Evolutionary conservation across 2,329 filamentous ascomycete genomes (phyloP), one percentile per base, ranked within the genome.

Genomic region (Cryphonectria parasitica): DNA sequence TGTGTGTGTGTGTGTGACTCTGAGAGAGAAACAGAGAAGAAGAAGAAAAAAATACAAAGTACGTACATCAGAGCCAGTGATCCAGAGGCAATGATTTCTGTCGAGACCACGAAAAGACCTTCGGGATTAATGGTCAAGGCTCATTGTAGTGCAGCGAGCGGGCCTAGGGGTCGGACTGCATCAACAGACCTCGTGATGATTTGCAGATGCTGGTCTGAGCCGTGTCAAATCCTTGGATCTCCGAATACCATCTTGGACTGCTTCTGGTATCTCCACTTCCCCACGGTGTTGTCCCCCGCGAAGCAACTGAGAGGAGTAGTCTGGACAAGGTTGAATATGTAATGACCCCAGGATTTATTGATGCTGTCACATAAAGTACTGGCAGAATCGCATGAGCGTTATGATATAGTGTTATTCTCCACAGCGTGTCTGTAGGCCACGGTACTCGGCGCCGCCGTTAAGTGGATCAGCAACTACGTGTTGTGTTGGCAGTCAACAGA

Each of bases 251-350:
- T 70, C 68, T 39, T 64, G 70, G 64, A 41, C 52, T 67, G 58
- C 64, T 65, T 34, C 56, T 31, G 52, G 17, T 41, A 31, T 64
- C 58, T 66, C 63, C 67, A 69, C 70, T 69, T 68, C 66, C 69
- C 66, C 66, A 62, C 54, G 61, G 34, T 31, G 34, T 34, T 28
- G 39, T 43, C 11, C 36, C n/a, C 61, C 36, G 22, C 36, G 36
- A 41, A 43, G 58, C 31, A 62, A 5, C 36, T 39, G n/a, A 36
- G 61, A 64, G 61, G 61, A 64, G 60, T 13, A 49, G 63, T n/a
- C 39, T 62, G 66, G 66, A 60, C 62, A 69, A 66, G 39, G 22
- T 56, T 36, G 69, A 56, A 25, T 15, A 56, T 17, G 39, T 45
- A 22, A n/a, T n/a, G 8, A 8, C 69, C 49, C 69, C 66, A 71